Evolutionary conservation across 192 early-diverging fungal genomes (phyloP).

Genomic region (Radiomyces spectabilis): DNA sequence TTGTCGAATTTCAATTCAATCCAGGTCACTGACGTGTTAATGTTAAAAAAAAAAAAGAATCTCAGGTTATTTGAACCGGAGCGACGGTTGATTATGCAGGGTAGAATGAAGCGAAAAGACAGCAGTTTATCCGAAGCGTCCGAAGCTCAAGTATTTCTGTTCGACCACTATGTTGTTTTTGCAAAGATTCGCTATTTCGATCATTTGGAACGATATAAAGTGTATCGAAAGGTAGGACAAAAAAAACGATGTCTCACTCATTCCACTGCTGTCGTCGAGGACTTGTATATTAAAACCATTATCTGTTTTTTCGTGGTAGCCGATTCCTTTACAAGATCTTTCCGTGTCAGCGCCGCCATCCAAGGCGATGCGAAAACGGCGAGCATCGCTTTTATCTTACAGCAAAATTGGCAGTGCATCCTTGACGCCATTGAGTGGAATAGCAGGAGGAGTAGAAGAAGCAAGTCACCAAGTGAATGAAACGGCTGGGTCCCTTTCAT

Average conservation of each 20-base stretch:
- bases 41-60: too few species aligned
- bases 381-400: constrained; percentile 20
- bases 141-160: constrained; percentile 73
- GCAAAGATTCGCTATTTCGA: constrained; percentile 59
- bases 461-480: too few species aligned
- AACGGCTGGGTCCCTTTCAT: constrained; percentile 5
- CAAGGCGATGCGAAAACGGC: constrained; percentile 13
- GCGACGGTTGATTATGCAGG: constrained; percentile 72
- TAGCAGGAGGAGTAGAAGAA: too few species aligned
- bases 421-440: not conserved
- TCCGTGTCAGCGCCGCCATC: constrained; percentile 17
- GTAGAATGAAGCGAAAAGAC: constrained; percentile 65
- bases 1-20: not conserved
- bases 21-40: too few species aligned
- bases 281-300: not conserved
- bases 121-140: constrained; percentile 47
- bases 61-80: constrained; percentile 66
- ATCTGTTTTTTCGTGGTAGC: constrained; percentile 22
- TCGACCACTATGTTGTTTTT: constrained; percentile 83
- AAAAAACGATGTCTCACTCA: not conserved
- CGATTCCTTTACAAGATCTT: constrained; percentile 79
- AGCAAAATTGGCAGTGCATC: constrained; percentile 6
- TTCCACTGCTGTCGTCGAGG: not conserved
- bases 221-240: constrained; percentile 42
- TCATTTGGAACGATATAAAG: constrained; percentile 54